Conservation (phyloP, 805 yeast genomes). For the Hanseniaspora guilliermondii region DNA sequence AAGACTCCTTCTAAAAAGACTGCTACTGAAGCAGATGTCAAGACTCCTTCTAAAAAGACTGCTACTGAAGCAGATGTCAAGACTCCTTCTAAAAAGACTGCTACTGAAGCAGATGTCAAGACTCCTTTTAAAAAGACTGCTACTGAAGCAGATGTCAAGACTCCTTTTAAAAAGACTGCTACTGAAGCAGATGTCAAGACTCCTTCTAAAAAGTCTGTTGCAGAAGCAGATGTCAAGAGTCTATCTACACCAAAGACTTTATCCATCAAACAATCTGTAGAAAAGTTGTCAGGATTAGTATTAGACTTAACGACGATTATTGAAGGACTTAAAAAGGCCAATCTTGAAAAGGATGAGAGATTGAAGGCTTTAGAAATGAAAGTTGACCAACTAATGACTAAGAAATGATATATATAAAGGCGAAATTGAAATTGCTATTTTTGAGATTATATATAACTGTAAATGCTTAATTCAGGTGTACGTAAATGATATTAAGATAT, state of each 20-base stretch:
- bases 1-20: neutral
- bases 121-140: constrained; percentile 13
- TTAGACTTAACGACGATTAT: constrained; percentile 46
- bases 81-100: constrained; percentile 5
- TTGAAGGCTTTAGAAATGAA: constrained; percentile 47
- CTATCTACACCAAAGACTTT: constrained; percentile 33
- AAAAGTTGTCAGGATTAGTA: constrained; percentile 49
- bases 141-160: constrained; percentile 18
- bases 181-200: no score
- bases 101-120: constrained; percentile 14
- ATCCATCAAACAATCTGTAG: constrained; percentile 61
- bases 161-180: constrained; percentile 16
- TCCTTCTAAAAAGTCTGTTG: no score
- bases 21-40: constrained; percentile 13
- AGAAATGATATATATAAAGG: constrained; percentile 19
- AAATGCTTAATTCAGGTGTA: no score
- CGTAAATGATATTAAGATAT: no score
- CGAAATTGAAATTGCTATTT: neutral
- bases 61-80: constrained; percentile 11
- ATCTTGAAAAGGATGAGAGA: constrained; percentile 53
- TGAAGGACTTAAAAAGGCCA: constrained; percentile 38
- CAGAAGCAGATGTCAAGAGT: no score
- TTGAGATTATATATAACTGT: neutral
- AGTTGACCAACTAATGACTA: constrained; percentile 40
- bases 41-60: constrained; percentile 1